Conservation (phyloP, 2,329 filamentous ascomycete genomes). For the Botryotinia narcissicola region DNA sequence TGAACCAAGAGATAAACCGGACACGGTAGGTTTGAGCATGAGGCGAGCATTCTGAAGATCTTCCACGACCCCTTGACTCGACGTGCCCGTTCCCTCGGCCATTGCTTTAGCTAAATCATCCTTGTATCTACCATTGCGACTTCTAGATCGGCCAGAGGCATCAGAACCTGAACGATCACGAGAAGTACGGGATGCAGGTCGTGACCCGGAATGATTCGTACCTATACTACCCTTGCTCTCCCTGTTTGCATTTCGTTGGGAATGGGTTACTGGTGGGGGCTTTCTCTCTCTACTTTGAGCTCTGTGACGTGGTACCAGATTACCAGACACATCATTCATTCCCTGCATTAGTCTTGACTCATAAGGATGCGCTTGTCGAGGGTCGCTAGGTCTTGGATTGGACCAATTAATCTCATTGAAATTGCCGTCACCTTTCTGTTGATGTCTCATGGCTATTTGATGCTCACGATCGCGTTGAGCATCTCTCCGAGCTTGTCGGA, state of each 20-base stretch:
- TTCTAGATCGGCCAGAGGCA: conserved; percentile 35
- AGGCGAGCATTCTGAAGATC: conserved; percentile 31
- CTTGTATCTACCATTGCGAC: conserved; percentile 35
- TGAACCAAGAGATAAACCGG: conserved; percentile 23
- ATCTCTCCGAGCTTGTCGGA: conserved; percentile 36
- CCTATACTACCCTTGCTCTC: conserved; percentile 26
- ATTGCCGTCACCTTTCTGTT: conserved; percentile 26
- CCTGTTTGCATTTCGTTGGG: conserved; percentile 18
- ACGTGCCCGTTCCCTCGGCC: conserved; percentile 30
- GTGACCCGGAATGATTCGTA: conserved; percentile 31
- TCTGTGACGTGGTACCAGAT: conserved; percentile 28
- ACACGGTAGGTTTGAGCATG: conserved; percentile 30
- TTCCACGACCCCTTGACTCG: conserved; percentile 29
- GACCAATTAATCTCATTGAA: conserved; percentile 27
- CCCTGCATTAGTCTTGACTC: conserved; percentile 24
- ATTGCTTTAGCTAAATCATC: conserved; percentile 36
- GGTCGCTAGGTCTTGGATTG: conserved; percentile 3
- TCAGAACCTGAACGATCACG: conserved; percentile 37
- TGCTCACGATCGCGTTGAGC: conserved; percentile 37
- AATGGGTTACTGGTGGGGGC: conserved; percentile 32
- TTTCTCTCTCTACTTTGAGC: conserved; percentile 33
- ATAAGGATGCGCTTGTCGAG: conserved; percentile 20
- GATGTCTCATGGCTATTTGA: conserved; percentile 32
- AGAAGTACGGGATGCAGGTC: conserved; percentile 32
- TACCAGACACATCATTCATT: conserved; percentile 27